Percentiles rank a stretch among this genome's conserved stretches.
Evolutionary conservation across 495 filamentous ascomycete species (phyloP).

Genomic region (Trichoderma parareesei): DNA sequence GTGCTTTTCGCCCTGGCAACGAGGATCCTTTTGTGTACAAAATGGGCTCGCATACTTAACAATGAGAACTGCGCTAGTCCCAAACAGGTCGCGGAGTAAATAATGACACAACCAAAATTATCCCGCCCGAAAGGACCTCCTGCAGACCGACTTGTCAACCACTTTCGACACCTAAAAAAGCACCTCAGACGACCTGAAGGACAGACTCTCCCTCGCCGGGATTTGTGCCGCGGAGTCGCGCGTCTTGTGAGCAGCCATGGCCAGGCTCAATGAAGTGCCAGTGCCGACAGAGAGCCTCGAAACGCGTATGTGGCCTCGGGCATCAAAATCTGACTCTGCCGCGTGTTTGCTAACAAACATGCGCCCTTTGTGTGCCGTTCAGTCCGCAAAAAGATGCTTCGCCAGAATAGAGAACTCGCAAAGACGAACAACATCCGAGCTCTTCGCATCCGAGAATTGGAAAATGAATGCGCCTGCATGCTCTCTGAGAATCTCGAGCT

Average conservation of each 20-base stretch:
- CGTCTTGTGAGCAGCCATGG: constrained; percentile 52
- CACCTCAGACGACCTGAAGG: not conserved
- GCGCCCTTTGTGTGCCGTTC: not conserved
- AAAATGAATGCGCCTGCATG: constrained; percentile 74
- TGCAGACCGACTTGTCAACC: constrained; percentile 5
- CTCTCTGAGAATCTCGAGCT: constrained; percentile 83
- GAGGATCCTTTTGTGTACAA: not conserved
- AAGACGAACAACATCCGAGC: constrained; percentile 86
- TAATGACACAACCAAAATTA: constrained; percentile 3
- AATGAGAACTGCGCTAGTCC: not conserved
- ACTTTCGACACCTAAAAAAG: not conserved
- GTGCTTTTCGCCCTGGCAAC: not conserved
- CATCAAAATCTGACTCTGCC: not conserved
- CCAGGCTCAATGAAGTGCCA: constrained; percentile 78
- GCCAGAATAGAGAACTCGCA: constrained; percentile 93
- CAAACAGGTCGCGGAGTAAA: constrained; percentile 5
- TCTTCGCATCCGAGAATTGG: constrained; percentile 76
- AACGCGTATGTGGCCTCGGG: constrained; percentile 51
- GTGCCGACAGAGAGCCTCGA: constrained; percentile 68
- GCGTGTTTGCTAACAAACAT: constrained; percentile 14
- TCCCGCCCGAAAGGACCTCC: not conserved
- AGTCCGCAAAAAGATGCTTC: constrained; percentile 82
- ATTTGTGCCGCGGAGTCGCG: constrained; percentile 2
- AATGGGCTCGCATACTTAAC: not conserved
- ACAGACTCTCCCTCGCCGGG: not conserved